Conservation (phyloP, 495 filamentous ascomycete genomes). For the Podospora anserina region DNA sequence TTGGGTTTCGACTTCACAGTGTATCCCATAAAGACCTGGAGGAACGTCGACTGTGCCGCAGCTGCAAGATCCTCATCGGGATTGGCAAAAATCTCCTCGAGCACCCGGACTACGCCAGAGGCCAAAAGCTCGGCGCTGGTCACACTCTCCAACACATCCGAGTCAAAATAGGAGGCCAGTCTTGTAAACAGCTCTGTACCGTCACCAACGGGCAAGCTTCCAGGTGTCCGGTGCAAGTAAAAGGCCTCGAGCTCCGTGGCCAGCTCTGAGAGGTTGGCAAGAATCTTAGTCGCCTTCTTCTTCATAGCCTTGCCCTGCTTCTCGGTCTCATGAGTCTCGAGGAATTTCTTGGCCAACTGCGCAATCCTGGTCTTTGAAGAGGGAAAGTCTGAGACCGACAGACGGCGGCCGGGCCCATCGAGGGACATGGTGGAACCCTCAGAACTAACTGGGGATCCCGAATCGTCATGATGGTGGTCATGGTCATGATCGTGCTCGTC, state of each 20-base stretch:
- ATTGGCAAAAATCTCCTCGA: conserved; percentile 79
- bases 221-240: conserved; percentile 55
- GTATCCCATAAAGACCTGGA: conserved; percentile 90
- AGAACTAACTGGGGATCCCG: conserved; percentile 66
- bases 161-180: conserved; percentile 84
- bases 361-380: conserved; percentile 72
- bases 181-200: conserved; percentile 67
- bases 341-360: conserved; percentile 71
- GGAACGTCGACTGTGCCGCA: conserved; percentile 74
- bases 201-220: conserved; percentile 42
- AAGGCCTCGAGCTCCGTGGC: conserved; percentile 66
- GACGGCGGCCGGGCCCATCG: conserved; percentile 45
- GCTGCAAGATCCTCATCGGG: conserved; percentile 52
- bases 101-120: conserved; percentile 78
- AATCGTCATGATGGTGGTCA: conserved; percentile 57
- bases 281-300: conserved; percentile 70
- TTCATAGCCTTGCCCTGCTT: conserved; percentile 66
- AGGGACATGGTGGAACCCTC: conserved; percentile 57
- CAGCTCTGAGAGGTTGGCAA: conserved; percentile 67
- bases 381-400: conserved; percentile 47
- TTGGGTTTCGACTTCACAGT: conserved; percentile 59
- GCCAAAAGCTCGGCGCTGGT: conserved; percentile 95
- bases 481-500: conserved; percentile 42
- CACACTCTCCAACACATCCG: conserved; percentile 81
- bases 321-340: conserved; percentile 77